A percentile compares a stretch with the other conserved stretches of the same genome.
These are phyloP conservation scores for Pythium folliculosum DNA, from an alignment of 352 stramenopile genomes.

Conservation along the genomic window DNA sequence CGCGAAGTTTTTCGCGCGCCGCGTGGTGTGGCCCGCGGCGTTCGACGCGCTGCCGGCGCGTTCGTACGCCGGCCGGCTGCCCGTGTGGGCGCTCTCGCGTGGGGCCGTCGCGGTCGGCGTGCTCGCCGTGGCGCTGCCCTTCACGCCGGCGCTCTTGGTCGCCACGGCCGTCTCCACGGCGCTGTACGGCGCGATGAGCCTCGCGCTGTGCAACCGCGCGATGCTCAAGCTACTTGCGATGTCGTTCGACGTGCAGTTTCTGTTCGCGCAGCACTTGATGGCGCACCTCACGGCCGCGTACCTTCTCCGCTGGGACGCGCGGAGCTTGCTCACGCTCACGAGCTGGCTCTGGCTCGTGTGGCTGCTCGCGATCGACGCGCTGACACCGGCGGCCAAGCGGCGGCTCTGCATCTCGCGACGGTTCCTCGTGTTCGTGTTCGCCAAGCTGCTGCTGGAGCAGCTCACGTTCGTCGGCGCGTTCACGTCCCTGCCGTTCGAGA, in stretches of 20 bases:
- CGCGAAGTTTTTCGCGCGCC: not conserved
- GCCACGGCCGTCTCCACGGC: not conserved
- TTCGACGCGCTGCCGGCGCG: not conserved
- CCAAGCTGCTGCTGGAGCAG: slow-evolving; percentile 5
- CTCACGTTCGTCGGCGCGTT: slow-evolving; percentile 18
- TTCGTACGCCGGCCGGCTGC: not conserved
- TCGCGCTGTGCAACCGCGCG: slow-evolving; percentile 19
- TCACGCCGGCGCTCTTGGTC: not conserved
- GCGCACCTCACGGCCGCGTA: slow-evolving; percentile 17
- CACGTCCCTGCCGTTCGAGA: slow-evolving; percentile 6
- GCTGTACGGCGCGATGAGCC: not conserved
- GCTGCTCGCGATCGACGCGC: slow-evolving; percentile 23
- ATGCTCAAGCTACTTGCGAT: slow-evolving; percentile 13
- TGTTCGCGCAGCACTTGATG: slow-evolving; percentile 23
- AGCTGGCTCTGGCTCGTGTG: slow-evolving; percentile 32
- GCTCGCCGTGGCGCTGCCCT: not conserved
- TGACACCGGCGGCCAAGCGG: slow-evolving; percentile 12
- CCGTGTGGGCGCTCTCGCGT: not conserved
- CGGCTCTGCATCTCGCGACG: slow-evolving; percentile 9
- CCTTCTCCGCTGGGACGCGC: slow-evolving; percentile 26
- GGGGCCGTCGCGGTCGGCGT: not conserved
- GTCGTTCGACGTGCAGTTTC: slow-evolving; percentile 32
- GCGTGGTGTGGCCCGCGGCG: not conserved
- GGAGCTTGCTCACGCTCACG: slow-evolving; percentile 1
- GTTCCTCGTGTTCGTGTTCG: slow-evolving; percentile 7